Base-by-base conservation (phyloP, 2,329 filamentous ascomycete species). In the Cordyceps pruinosa region DNA sequence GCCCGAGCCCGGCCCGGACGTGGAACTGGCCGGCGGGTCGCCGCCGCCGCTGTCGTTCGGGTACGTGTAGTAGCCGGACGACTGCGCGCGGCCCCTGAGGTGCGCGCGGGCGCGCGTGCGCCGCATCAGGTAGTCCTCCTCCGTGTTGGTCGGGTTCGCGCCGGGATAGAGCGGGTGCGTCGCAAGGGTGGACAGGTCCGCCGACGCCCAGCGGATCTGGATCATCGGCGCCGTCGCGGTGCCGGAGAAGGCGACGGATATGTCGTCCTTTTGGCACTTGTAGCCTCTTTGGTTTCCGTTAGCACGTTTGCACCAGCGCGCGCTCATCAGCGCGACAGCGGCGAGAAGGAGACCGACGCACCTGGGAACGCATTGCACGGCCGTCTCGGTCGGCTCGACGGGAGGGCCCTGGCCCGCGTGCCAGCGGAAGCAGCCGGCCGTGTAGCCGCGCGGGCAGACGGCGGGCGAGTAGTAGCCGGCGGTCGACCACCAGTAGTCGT, bases 281-380 rank as follows among this genome's bases (percentile, higher is more conserved):
- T 55, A 59, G 30, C 57, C 57, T 30, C 51, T 59, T 32, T n/a
- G 8, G 30, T 32, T 21, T 9, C 15, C 6, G 30, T 44, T 15
- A 44, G 41, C n/a, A 25, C 39, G n/a, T 28, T 9, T 32, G 12
- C 30, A 32, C 30, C 30, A 6, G 30, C 6, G n/a, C n/a, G n/a
- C n/a, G n/a, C n/a, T n/a, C 30, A 32, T 32, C 30, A 32, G 12
- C 30, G 12, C 12, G 6, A 32, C 30, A 32, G 30, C 30, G 12
- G 6, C 30, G 30, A 12, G 15, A 46, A 32, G 4, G 35, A 46
- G n/a, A n/a, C n/a, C n/a, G n/a, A n/a, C 21, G 21, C 32, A 51
- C 51, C 52, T 59, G 21, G 57, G 57, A 13, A 59, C 57, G 19
- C 57, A 59, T 59, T 56, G 51, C 17, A 47, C 47, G 8, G 57